Evolutionary conservation across 345 rosid genomes (phyloP).

Genomic region (Citrus sp.): DNA sequence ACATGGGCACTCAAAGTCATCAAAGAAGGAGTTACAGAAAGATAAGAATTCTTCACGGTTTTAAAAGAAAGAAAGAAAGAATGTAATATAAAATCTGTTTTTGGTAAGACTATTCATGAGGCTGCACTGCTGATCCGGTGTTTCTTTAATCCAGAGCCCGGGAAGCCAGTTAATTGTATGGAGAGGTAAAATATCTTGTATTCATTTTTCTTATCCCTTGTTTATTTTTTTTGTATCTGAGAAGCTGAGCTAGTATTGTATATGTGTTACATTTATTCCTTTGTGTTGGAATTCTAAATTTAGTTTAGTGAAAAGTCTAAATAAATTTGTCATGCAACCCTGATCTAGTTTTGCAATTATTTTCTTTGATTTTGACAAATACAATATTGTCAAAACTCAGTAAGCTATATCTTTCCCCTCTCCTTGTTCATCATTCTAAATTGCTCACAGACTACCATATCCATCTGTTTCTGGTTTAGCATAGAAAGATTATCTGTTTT

Average conservation of each 20-base stretch:
- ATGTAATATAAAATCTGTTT: slow-evolving; percentile 21
- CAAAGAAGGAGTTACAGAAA: slow-evolving; percentile 23
- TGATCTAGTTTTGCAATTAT: slow-evolving; percentile 11
- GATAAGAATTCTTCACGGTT: slow-evolving; percentile 35
- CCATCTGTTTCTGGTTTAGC: background rate
- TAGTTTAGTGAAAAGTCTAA: slow-evolving; percentile 23
- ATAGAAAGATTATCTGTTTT: background rate
- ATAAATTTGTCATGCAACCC: slow-evolving; percentile 24
- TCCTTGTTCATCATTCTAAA: background rate
- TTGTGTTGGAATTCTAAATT: slow-evolving; percentile 16
- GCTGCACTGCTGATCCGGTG: slow-evolving; percentile 24
- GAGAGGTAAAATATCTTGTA: slow-evolving; percentile 40
- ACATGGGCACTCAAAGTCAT: slow-evolving; percentile 22
- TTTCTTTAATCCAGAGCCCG: slow-evolving; percentile 20
- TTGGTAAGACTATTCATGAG: slow-evolving; percentile 25
- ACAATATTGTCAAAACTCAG: background rate
- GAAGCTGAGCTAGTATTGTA: slow-evolving; percentile 38
- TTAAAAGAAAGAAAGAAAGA: slow-evolving; percentile 24
- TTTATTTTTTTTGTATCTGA: slow-evolving; percentile 19
- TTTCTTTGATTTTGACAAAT: slow-evolving; percentile 7
- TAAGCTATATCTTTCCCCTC: background rate
- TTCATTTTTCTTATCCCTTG: slow-evolving; percentile 29
- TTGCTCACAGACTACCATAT: background rate
- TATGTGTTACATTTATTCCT: slow-evolving; percentile 22
- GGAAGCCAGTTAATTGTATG: slow-evolving; percentile 32